Evolutionary conservation across 2,329 filamentous ascomycete species (phyloP), one percentile per base, ranked within the genome.

Genomic region (Pseudogymnoascus destructans): DNA sequence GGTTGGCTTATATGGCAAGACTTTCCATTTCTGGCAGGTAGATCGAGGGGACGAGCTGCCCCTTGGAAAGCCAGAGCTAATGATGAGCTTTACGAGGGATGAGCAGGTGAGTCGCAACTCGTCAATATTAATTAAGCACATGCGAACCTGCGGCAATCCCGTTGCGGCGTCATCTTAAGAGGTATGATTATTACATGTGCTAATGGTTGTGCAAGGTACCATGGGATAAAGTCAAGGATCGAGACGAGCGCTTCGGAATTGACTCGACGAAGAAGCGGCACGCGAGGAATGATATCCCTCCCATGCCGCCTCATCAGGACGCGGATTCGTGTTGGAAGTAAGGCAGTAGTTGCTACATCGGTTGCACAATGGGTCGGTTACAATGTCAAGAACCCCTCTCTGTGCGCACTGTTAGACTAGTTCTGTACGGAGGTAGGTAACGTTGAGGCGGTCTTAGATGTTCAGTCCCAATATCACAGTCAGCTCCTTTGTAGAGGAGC

Each of bases 1-100:
- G 0, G 73, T 89, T 3, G 75, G 79, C 0, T 69, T 93, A 2
- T 95, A 95, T 66, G 89, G 89, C 8, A 95, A 95, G 69, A 81
- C 85, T 1, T 93, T 86, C 70, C 89, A 95, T 69, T 75, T 93
- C 40, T 95, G 90, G 89, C 87, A 95, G 76, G 81, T 85, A 13
- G 89, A 95, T 71, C 75, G 79, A 5, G 87, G 87, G 0, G 81
- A 92, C 66, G 59, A 57, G n/a, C 65, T 86, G 58, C 83, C 83
- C 1, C 66, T 85, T 62, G 82, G 83, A 0, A 68, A 72, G 61
- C 82, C 84, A 58, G 71, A 83, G 70, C 70, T 86, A 63, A 85
- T 87, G 79, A 81, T 77, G 61, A 85, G 82, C 65, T 83, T 75
- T 61, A 81, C 78, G 21, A 68, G 67, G 8, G 70, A 72, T 55